These are phyloP conservation scores for Suillus weaverae DNA, from an alignment of 768 basidiomycete species.

Conservation along the genomic window DNA sequence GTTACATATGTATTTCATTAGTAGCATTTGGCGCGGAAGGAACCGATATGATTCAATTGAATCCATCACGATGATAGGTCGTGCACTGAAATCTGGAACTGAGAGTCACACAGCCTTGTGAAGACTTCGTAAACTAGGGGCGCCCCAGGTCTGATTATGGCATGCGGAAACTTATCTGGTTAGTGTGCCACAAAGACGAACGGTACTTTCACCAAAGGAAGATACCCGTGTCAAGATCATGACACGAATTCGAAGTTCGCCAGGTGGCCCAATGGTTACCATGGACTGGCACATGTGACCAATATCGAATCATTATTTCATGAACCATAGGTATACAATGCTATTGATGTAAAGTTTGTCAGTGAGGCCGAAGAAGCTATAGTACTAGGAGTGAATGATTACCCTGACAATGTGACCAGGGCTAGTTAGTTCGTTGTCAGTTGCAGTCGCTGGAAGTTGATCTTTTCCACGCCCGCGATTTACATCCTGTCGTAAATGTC, in stretches of 20 bases:
- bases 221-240: background rate
- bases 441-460: background rate
- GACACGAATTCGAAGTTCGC: background rate
- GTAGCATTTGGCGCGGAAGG: background rate
- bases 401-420: background rate
- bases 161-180: background rate
- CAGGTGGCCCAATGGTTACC: background rate
- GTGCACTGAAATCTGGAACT: background rate
- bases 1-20: background rate
- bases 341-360: background rate
- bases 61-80: background rate
- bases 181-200: background rate
- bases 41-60: background rate
- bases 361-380: background rate
- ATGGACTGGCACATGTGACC: background rate
- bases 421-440: background rate
- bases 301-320: background rate
- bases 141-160: background rate
- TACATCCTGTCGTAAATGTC: background rate
- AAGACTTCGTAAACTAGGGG: background rate
- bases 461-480: background rate
- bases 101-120: background rate
- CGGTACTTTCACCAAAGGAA: background rate
- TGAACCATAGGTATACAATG: background rate
- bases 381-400: background rate